Conservation (phyloP, 495 filamentous ascomycete species). For the Talaromyces adpressus region DNA sequence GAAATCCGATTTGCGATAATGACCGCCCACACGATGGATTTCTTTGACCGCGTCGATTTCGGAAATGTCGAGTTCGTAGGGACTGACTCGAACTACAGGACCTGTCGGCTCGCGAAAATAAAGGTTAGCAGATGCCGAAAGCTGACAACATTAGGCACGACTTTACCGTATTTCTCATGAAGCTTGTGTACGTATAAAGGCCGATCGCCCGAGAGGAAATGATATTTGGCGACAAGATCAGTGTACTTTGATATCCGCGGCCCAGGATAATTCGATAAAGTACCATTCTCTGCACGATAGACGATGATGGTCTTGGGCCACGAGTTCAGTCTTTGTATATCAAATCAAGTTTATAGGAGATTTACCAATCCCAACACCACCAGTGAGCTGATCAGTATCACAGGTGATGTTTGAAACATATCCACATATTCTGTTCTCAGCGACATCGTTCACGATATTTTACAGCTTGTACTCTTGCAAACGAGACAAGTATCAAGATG, state of each 20-base stretch:
- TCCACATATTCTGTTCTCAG: background rate
- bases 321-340: background rate
- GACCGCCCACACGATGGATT: slow-evolving; percentile 30
- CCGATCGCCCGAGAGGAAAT: slow-evolving; percentile 22
- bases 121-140: background rate
- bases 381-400: background rate
- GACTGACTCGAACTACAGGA: slow-evolving; percentile 34
- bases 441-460: background rate
- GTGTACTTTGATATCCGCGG: slow-evolving; percentile 31
- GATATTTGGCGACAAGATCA: slow-evolving; percentile 19
- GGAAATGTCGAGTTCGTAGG: slow-evolving; percentile 30
- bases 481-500: background rate
- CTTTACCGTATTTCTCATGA: slow-evolving; percentile 35
- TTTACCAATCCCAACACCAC: background rate
- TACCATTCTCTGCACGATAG: background rate
- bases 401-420: background rate
- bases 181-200: slow-evolving; percentile 33
- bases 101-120: slow-evolving; percentile 15
- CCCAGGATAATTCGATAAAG: slow-evolving; percentile 16
- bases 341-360: background rate
- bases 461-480: background rate
- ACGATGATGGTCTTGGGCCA: background rate
- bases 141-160: background rate
- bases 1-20: slow-evolving; percentile 18
- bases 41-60: slow-evolving; percentile 26